Evolutionary conservation across 1,139 yeast species (phyloP).

Genomic region (Arxiozyma bovina): DNA sequence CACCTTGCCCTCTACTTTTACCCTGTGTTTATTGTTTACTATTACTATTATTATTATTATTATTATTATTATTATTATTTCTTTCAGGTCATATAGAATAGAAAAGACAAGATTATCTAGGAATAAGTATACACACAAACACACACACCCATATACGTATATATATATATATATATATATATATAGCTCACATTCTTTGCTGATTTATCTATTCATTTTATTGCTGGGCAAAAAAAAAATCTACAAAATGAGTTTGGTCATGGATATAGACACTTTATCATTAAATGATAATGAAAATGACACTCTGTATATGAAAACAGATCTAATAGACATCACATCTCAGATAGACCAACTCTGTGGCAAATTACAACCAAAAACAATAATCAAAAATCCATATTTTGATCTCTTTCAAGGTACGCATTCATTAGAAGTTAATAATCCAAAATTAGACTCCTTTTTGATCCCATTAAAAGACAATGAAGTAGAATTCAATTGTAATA

Average conservation of each 20-base stretch:
- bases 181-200: too few relatives aligned
- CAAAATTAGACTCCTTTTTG: constrained; percentile 56
- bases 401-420: constrained; percentile 65
- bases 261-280: background rate
- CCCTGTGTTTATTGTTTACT: too few relatives aligned
- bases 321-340: constrained; percentile 39
- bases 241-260: background rate
- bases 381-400: constrained; percentile 47
- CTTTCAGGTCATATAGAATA: too few relatives aligned
- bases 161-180: too few relatives aligned
- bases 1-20: too few relatives aligned
- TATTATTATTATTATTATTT: too few relatives aligned
- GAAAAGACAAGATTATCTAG: too few relatives aligned
- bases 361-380: constrained; percentile 34
- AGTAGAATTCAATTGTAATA: constrained; percentile 22
- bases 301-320: background rate
- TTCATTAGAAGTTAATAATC: constrained; percentile 57
- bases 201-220: too few relatives aligned
- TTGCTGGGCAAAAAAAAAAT: too few relatives aligned
- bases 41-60: too few relatives aligned
- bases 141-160: too few relatives aligned
- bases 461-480: constrained; percentile 39
- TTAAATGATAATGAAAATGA: background rate
- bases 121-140: too few relatives aligned
- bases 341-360: constrained; percentile 33